Evolutionary conservation across 768 basidiomycete species (phyloP).

Genomic region (Mycena rebaudengoi): DNA sequence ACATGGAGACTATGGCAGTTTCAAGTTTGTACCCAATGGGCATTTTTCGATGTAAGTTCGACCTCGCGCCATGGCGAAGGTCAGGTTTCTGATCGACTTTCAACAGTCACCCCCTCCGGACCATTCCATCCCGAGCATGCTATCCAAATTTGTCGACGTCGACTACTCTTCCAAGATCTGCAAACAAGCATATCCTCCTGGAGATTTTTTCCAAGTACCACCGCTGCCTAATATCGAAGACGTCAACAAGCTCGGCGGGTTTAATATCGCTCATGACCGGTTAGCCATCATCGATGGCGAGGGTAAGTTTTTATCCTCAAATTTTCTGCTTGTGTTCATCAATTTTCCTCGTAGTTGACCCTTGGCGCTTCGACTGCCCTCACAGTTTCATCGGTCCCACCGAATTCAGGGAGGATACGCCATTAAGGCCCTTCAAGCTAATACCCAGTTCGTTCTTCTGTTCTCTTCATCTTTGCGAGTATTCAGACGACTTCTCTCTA

Average conservation of each 20-base stretch:
- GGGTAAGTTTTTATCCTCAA: slow-evolving; percentile 8
- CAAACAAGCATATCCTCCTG: slow-evolving; percentile 20
- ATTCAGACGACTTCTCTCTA: slow-evolving; percentile 9
- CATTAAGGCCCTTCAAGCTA: slow-evolving; percentile 15
- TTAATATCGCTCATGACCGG: slow-evolving; percentile 21
- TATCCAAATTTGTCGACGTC: slow-evolving; percentile 68
- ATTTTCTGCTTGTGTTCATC: slow-evolving; percentile 1
- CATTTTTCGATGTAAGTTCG: slow-evolving; percentile 79
- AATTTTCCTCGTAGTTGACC: slow-evolving; percentile 10
- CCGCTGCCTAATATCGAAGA: slow-evolving; percentile 16
- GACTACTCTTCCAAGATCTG: slow-evolving; percentile 36
- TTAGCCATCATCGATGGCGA: slow-evolving; percentile 20
- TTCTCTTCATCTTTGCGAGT: slow-evolving; percentile 3
- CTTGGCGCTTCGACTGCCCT: slow-evolving; percentile 21
- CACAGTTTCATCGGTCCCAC: slow-evolving; percentile 19
- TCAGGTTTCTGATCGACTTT: slow-evolving; percentile 4
- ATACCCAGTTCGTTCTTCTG: slow-evolving; percentile 13
- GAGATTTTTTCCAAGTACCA: slow-evolving; percentile 18
- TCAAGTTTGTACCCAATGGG: slow-evolving; percentile 96
- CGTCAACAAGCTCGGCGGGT: slow-evolving; percentile 20
- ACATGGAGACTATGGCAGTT: slow-evolving; percentile 89
- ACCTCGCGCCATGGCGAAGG: not conserved
- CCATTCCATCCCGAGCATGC: slow-evolving; percentile 54
- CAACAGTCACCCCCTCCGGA: not conserved
- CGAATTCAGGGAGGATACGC: slow-evolving; percentile 14